These are phyloP conservation scores for Ziziphus jujuba DNA, from an alignment of 306 rosid genomes.

Conservation along the genomic window DNA sequence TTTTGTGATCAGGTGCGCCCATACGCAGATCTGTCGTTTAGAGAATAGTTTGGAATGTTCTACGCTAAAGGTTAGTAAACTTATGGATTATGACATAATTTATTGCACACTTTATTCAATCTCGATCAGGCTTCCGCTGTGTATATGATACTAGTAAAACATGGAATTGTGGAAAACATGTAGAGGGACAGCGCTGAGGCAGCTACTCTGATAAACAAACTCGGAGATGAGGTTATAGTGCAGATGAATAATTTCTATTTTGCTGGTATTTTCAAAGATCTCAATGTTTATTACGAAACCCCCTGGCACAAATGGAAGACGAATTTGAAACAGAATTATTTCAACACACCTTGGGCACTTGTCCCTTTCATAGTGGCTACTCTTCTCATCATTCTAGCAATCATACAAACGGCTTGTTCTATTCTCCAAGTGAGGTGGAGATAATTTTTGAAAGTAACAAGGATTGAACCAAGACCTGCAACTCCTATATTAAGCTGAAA, in stretches of 20 bases:
- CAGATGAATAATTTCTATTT: neutral
- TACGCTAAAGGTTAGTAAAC: too few species aligned
- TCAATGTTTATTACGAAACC: neutral
- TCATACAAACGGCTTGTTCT: slow-evolving; percentile 5
- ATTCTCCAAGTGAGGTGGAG: neutral
- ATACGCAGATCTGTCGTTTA: too few species aligned
- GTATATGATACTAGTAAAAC: slow-evolving; percentile 13
- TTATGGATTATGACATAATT: too few species aligned
- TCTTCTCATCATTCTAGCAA: neutral
- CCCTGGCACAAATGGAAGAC: slow-evolving; percentile 12
- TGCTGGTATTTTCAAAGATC: neutral
- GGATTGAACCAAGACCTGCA: too few species aligned
- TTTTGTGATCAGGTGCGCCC: too few species aligned
- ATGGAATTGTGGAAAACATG: slow-evolving; percentile 4
- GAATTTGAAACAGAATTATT: slow-evolving; percentile 13
- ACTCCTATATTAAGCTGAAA: too few species aligned
- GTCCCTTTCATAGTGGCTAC: slow-evolving; percentile 9
- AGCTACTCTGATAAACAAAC: neutral
- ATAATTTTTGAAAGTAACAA: too few species aligned
- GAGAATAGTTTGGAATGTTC: too few species aligned
- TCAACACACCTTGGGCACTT: slow-evolving; percentile 14
- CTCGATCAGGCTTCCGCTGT: too few species aligned
- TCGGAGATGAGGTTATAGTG: neutral
- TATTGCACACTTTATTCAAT: too few species aligned
- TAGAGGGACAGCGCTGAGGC: neutral